Evolutionary conservation across 2,329 filamentous ascomycete species (phyloP).

Genomic region (Pseudogymnoascus sp.): DNA sequence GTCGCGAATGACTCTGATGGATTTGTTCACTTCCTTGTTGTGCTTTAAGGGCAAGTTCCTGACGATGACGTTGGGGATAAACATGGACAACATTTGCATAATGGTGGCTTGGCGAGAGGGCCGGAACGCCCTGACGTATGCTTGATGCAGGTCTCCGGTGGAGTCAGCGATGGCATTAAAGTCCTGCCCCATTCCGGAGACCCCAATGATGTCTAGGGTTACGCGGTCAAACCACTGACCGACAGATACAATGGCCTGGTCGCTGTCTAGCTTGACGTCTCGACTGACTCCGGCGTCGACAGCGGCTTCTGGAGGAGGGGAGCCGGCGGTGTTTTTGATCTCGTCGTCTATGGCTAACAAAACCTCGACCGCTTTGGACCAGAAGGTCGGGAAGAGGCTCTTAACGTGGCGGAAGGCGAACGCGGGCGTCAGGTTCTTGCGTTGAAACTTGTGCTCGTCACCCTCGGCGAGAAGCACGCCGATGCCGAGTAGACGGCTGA

Average conservation of each 20-base stretch:
- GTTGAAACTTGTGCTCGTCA: conserved; percentile 78
- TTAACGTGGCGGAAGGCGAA: conserved; percentile 85
- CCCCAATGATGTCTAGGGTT: conserved; percentile 69
- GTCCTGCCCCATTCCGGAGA: conserved; percentile 64
- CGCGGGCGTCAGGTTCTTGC: conserved; percentile 72
- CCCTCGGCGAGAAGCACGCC: conserved; percentile 78
- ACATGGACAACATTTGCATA: conserved; percentile 50
- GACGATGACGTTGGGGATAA: conserved; percentile 59
- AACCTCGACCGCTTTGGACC: conserved; percentile 66
- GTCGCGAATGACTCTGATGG: conserved; percentile 52
- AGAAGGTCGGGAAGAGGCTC: conserved; percentile 77
- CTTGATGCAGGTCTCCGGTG: conserved; percentile 49
- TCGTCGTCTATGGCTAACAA: conserved; percentile 52
- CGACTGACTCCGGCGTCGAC: background rate
- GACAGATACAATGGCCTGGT: conserved; percentile 46
- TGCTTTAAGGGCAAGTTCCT: conserved; percentile 59
- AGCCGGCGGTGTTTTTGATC: conserved; percentile 34
- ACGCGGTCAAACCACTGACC: conserved; percentile 57
- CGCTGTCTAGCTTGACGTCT: background rate
- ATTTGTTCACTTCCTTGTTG: conserved; percentile 57
- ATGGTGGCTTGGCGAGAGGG: conserved; percentile 45
- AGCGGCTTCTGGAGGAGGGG: conserved; percentile 28
- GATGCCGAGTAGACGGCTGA: conserved; percentile 60
- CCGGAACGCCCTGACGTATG: conserved; percentile 50
- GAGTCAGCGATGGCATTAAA: conserved; percentile 60